Evolutionary conservation across 805 yeast genomes (phyloP).

Genomic region (Ogataea populi-albae): DNA sequence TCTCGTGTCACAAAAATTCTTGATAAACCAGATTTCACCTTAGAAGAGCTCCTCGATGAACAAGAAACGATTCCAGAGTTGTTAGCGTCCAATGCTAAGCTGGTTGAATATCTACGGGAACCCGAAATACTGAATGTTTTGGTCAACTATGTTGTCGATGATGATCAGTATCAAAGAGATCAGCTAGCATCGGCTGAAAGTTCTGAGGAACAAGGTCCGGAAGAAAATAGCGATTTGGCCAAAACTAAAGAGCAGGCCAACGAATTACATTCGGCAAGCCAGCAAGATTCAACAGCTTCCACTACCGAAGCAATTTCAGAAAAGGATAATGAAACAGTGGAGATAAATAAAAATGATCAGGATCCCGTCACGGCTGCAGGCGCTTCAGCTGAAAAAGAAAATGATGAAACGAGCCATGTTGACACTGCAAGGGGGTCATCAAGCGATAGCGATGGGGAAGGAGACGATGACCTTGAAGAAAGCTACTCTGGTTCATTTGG

Average conservation of each 20-base stretch:
- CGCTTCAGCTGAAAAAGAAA: conserved; percentile 2
- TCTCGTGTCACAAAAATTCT: conserved; percentile 54
- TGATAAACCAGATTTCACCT: conserved; percentile 43
- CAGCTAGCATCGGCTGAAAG: conserved; percentile 21
- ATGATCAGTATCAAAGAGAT: conserved; percentile 39
- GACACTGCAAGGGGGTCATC: conserved; percentile 6
- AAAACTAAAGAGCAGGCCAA: neutral
- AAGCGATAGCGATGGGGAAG: conserved; percentile 9
- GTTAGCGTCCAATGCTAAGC: conserved; percentile 65
- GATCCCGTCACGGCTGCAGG: conserved; percentile 2
- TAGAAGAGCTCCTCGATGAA: conserved; percentile 68
- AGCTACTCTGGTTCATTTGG: conserved; percentile 20
- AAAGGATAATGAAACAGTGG: conserved; percentile 5
- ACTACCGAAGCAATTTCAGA: neutral
- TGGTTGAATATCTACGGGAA: conserved; percentile 76
- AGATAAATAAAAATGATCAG: neutral
- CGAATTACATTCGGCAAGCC: too few relatives aligned
- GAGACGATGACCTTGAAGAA: conserved; percentile 17
- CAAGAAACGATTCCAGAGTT: conserved; percentile 73
- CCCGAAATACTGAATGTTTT: conserved; percentile 69
- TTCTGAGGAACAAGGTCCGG: conserved; percentile 3
- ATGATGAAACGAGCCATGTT: neutral
- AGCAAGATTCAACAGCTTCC: neutral
- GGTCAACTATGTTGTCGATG: conserved; percentile 61
- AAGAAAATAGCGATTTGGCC: conserved; percentile 4